Evolutionary conservation across 441 rosid species (phyloP).

Genomic region (Rhodomyrtus psidioides): DNA sequence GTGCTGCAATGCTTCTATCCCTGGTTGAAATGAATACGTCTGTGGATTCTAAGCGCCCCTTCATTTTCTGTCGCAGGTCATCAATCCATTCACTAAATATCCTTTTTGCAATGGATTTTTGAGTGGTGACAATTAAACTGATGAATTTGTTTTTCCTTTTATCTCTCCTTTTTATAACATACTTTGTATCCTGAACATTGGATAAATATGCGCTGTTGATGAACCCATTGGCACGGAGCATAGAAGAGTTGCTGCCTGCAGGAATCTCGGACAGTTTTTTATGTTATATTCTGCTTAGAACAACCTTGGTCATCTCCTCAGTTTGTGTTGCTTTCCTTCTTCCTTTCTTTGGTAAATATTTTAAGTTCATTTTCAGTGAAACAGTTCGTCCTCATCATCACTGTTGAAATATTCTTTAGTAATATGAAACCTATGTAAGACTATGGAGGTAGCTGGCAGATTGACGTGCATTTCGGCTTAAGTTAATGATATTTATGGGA

Average conservation of each 20-base stretch:
- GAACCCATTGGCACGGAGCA: conserved; percentile 79
- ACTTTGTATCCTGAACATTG: conserved; percentile 24
- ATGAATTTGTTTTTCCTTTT: neutral
- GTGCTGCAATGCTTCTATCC: neutral
- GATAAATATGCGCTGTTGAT: conserved; percentile 60
- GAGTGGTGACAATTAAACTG: neutral
- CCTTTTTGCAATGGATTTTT: conserved; percentile 23
- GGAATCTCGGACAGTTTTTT: conserved; percentile 35
- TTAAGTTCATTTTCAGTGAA: neutral
- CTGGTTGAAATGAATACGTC: neutral
- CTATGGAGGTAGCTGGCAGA: neutral
- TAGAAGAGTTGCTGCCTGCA: conserved; percentile 77
- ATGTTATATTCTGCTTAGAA: conserved; percentile 61
- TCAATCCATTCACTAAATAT: conserved; percentile 81
- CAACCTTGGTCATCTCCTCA: conserved; percentile 63
- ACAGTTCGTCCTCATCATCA: neutral
- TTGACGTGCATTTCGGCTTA: neutral
- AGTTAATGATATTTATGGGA: neutral
- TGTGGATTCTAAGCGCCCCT: conserved; percentile 4
- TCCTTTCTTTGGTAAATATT: conserved; percentile 73
- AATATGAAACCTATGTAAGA: neutral
- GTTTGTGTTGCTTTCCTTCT: conserved; percentile 70
- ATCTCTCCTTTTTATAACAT: neutral
- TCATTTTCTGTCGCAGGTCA: conserved; percentile 37
- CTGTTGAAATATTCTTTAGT: neutral